These are phyloP conservation scores for Alternaria infectoria DNA, from an alignment of 2,329 filamentous ascomycete genomes.

Conservation along the genomic window DNA sequence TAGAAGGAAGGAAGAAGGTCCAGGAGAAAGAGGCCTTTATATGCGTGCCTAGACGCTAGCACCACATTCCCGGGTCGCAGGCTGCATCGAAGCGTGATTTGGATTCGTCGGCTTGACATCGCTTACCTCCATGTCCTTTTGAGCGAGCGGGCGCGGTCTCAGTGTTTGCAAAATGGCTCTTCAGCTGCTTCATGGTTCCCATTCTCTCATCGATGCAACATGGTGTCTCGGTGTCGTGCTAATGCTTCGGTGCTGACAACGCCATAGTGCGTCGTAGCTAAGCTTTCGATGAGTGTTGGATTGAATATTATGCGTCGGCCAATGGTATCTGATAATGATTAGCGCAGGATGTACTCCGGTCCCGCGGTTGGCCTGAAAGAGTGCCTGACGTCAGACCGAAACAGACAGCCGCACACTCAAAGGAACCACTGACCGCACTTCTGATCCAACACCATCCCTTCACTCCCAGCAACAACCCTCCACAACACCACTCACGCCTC, in stretches of 20 bases:
- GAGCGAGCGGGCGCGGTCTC: too few relatives aligned
- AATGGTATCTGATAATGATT: neutral
- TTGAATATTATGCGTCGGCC: neutral
- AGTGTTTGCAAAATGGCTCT: too few relatives aligned
- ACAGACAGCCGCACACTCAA: neutral
- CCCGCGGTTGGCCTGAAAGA: neutral
- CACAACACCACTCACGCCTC: neutral
- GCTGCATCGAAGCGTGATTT: neutral
- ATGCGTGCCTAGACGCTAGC: neutral
- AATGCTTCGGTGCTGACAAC: neutral
- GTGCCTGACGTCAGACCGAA: neutral
- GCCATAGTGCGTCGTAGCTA: rapidly evolving
- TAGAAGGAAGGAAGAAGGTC: rapidly evolving
- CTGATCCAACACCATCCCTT: neutral
- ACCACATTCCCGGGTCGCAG: neutral
- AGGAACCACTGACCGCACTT: neutral
- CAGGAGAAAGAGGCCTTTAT: neutral
- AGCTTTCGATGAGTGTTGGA: neutral
- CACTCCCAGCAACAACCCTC: neutral
- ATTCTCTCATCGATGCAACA: too few relatives aligned
- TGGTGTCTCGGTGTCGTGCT: neutral
- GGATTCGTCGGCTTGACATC: too few relatives aligned
- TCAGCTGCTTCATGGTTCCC: too few relatives aligned
- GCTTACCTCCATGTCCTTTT: too few relatives aligned
- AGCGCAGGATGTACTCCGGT: neutral